Evolutionary conservation across 2,329 filamentous ascomycete species (phyloP), one percentile per base, ranked within the genome.

Genomic region (Knoxdaviesia capensis): DNA sequence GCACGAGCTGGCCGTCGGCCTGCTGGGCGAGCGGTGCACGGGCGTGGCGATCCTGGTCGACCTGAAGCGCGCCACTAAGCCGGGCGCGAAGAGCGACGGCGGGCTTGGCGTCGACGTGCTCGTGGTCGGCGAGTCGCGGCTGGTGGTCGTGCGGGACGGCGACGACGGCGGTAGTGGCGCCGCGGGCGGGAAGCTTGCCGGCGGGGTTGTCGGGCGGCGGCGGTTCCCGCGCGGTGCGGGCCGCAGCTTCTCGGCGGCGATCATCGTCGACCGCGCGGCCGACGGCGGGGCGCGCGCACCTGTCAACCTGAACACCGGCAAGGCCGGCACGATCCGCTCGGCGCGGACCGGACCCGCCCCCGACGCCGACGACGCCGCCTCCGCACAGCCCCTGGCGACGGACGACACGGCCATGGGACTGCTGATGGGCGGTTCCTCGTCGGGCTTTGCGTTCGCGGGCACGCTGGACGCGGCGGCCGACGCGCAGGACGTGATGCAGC

Each of bases 21-120:
- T 76, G 1, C 58, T 74, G 41, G 71, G 71, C 6, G 71, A 76
- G 51, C 62, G 67, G 9, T 74, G 70, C 48, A 68, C 61, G 29
- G 67, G 66, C 6, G 64, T 71, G 6, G 57, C 56, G 11, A 61
- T 68, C 3, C 59, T 72, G 3, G 54, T 61, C 46, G 51, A 62
- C 45, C 53, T 56, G 34, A 42, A 46, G 7, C 52, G 48, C 38
- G 46, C 51, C 37, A 50, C 47, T 11, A 48, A 45, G 6, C 44
- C 45, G 41, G 28, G 31, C 28, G 43, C 43, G 4, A 48, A 51
- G 29, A 48, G 49, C n/a, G 58, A 61, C n/a, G 56, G 54, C 7
- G 62, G 61, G 6, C 55, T 73, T 6, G 65, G 67, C 2, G 59
- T 71, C 5, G 71, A 75, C 43, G 56, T 74, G 5, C 47, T 74